phyloP scores from a whole-genome alignment of 2,329 filamentous ascomycete species.

The Hypocrella siamensis region DNA sequence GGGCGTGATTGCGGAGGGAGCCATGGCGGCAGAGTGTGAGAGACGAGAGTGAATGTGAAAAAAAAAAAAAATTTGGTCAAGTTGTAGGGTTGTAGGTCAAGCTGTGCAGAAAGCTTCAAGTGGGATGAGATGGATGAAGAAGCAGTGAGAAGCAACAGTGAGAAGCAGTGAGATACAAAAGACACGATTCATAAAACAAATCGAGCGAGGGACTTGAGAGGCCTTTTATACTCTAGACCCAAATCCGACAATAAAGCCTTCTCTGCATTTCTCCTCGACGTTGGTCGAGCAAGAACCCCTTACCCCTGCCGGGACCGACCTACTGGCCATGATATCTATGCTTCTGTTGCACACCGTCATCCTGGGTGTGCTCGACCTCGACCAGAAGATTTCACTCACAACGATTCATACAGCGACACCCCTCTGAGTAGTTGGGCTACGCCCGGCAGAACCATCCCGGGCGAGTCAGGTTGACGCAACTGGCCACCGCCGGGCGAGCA shows the following conservation, averaged over 20 bases:
- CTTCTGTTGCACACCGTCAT: constrained; percentile 1
- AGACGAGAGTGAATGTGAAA: neutral
- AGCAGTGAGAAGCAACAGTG: constrained; percentile 1
- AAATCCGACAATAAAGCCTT: neutral
- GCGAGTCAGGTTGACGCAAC: constrained; percentile 1
- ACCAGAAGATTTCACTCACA: neutral
- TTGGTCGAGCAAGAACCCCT: no score
- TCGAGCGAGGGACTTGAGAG: neutral
- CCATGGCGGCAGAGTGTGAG: constrained; percentile 11
- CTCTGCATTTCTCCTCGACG: neutral
- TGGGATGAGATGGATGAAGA: neutral
- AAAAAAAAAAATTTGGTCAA: neutral
- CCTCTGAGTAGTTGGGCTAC: neutral
- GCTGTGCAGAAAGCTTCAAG: no score
- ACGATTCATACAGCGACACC: constrained; percentile 1
- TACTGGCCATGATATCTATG: no score
- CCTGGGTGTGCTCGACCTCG: no score
- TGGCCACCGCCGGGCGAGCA: constrained; percentile 3
- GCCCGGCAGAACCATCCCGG: neutral
- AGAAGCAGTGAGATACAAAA: neutral
- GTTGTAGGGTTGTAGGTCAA: no score
- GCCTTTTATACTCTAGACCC: constrained; percentile 2
- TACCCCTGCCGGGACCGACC: no score
- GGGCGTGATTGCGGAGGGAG: constrained; percentile 19
- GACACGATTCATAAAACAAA: no score